Base-by-base conservation (phyloP, 2,329 filamentous ascomycete species). In the Monosporascus sp. region DNA sequence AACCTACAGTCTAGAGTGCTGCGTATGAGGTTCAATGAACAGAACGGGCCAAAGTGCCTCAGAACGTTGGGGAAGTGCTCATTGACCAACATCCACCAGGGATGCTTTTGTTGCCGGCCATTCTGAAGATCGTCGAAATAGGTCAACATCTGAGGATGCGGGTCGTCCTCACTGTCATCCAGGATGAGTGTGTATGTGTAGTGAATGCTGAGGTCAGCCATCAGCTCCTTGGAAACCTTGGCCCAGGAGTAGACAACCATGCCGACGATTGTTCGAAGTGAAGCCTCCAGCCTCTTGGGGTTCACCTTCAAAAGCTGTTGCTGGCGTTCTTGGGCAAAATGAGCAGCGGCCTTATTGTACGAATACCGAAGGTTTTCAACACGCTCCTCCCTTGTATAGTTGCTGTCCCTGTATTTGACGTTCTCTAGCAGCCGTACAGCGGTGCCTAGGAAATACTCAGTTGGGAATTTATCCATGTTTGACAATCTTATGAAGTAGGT, bases 221-320 rank as follows among this genome's bases (percentile, higher is more conserved):
- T 59, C 41, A 59, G 37, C 37, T 62, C 56, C 20, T 49, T 49
- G n/a, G 49, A 51, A 1, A 52, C 62, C 54, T 61, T 64, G 37
- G 61, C 54, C 47, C 66, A 63, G n/a, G 60, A 58, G 52, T 68
- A 68, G 26, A 63, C 63, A 9, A 63, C 63, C 26, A 68, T 57
- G 53, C 63, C 61, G 2, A 63, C 64, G 54, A 67, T 60, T 26
- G 59, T 62, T 40, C 52, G 56, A n/a, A 60, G 51, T 15, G 51
- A 49, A 7, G 55, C 53, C 26, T 57, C 50, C 26, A 59, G 37
- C 22, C 49, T 47, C 52, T 53, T 54, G 5, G 54, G 58, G 43
- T 46, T 37, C 15, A 54, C 51, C 17, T 55, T 56, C 7, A 60
- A 28, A 9, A 49, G 24, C 3, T 45, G 37, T 43, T 60, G 52